Evolutionary conservation across 192 early-diverging fungal species (phyloP), one percentile per base, ranked within the genome.

Genomic region (Radiomyces spectabilis): DNA sequence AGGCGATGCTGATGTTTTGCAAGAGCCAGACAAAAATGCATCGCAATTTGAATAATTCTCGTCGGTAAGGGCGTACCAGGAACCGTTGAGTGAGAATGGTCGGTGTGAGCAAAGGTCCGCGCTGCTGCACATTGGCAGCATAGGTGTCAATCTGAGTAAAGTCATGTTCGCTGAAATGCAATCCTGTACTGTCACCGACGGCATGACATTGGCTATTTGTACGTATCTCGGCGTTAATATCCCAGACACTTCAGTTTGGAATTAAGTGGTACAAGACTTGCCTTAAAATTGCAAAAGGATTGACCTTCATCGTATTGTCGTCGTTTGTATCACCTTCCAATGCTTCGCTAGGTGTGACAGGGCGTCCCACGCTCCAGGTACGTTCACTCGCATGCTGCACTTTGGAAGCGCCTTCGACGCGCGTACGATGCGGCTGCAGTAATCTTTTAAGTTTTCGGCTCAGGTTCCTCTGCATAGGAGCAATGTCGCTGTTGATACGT

Each of bases 11-110:
- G 55, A 88, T 80, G 53, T 88, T 88, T 31, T 77, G 75, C 29
- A 78, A 77, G 6, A 88, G 72, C 85, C 85, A 88, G 5, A 73
- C 65, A 69, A 85, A 88, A 16, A 81, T 70, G 10, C 76, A 77
- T 4, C 85, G 76, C n/a, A 79, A 61, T 22, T 79, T 80, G 44
- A 77, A 75, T 1, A 82, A 41, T 1, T 78, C 74, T 12, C 66
- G 73, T 37, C 72, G 72, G 42, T 85, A 88, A 1, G 85, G 85
- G 29, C 85, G 75, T 2, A 75, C 76, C 9, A 88, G 63, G 40
- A 80, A 82, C 71, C 80, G 81, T 21, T 77, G 77, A 3, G 82
- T 77, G 27, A 88, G 51, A 1, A 78, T 41, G 9, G 80, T 77
- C 16, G 81, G 77, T 0, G 80, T 88, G 31, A 88, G 56, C 34